Percentiles rank a stretch among this genome's conserved stretches.
Evolutionary conservation across 306 rosid species (phyloP).

Genomic region (Glycine soja): DNA sequence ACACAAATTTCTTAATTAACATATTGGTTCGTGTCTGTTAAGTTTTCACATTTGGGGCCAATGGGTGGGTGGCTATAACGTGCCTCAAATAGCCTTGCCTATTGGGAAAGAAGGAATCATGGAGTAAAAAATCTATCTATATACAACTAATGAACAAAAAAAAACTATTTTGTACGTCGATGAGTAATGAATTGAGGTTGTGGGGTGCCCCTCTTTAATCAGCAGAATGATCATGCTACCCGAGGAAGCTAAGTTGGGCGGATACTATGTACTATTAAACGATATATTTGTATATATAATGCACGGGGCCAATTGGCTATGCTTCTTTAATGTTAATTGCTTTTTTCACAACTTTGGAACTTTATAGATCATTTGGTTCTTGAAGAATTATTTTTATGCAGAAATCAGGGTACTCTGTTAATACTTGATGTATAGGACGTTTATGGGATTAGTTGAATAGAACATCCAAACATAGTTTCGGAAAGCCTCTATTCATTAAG

Average conservation of each 20-base stretch:
- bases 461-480: neutral
- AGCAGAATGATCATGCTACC: neutral
- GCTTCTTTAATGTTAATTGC: neutral
- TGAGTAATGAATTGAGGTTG: conserved; percentile 8
- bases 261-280: neutral
- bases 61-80: neutral
- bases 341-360: neutral
- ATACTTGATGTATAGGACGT: neutral
- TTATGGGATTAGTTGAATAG: neutral
- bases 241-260: neutral
- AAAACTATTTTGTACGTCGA: neutral
- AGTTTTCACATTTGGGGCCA: neutral
- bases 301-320: neutral
- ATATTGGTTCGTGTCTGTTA: neutral
- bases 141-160: neutral
- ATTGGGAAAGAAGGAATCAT: conserved; percentile 10
- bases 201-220: neutral
- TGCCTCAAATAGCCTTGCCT: conserved; percentile 11
- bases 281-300: neutral
- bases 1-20: neutral
- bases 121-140: conserved; percentile 6
- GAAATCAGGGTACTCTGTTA: neutral
- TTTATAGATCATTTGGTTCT: conserved; percentile 11
- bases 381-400: no score
- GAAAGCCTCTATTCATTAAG: neutral